phyloP scores from a whole-genome alignment of 441 rosid species.

The Metrosideros polymorpha region DNA sequence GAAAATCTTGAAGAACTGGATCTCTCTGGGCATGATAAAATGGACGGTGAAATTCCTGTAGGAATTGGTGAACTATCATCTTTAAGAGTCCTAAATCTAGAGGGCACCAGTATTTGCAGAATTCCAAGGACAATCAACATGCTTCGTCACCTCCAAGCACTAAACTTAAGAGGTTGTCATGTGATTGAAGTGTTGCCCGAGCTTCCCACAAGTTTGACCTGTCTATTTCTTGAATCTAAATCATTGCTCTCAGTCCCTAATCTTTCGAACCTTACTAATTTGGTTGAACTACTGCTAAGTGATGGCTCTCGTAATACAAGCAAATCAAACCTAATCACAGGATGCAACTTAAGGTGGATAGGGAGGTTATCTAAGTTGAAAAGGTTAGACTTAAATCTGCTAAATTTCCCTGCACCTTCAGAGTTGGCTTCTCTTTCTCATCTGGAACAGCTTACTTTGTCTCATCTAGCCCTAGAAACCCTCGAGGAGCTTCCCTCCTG shows the following conservation, averaged over 20 bases:
- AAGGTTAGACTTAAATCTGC: not conserved
- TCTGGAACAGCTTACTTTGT: not conserved
- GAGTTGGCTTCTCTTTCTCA: not conserved
- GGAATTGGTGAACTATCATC: not conserved
- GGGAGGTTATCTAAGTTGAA: not conserved
- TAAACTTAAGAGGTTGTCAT: not conserved
- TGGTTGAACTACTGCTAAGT: not conserved
- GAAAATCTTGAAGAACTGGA: not conserved
- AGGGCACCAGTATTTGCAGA: fast-evolving
- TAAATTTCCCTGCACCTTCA: not conserved
- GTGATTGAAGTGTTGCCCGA: not conserved
- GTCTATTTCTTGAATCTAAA: not conserved
- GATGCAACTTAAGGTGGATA: not conserved
- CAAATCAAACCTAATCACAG: not conserved
- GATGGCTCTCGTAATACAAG: fast-evolving
- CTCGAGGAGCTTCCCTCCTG: not conserved
- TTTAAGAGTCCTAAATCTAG: not conserved
- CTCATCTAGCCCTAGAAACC: not conserved
- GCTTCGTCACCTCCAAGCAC: not conserved
- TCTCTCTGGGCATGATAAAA: fast-evolving
- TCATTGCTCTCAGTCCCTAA: not conserved
- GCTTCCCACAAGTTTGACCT: not conserved
- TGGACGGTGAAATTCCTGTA: not conserved
- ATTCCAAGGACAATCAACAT: not conserved
- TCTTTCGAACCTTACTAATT: not conserved